A percentile compares a stretch with the other conserved stretches of the same genome.
phyloP scores from a whole-genome alignment of 1,284 basidiomycete species.

The Cryptococcus amylolentus region DNA sequence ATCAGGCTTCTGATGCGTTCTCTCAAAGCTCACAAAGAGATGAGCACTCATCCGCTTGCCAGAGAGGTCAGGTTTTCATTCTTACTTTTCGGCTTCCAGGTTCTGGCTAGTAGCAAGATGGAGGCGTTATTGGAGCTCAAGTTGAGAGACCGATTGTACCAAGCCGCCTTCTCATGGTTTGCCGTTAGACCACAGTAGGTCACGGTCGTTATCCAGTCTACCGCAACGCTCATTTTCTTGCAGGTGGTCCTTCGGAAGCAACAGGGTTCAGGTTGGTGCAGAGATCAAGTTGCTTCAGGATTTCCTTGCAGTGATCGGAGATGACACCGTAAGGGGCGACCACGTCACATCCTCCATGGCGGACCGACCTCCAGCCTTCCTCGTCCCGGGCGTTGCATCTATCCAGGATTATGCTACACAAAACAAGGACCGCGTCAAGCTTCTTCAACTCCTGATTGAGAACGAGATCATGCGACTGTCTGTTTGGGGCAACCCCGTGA shows the following conservation, averaged over 20 bases:
- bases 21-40: conserved; percentile 60
- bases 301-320: conserved; percentile 71
- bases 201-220: neutral
- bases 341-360: conserved; percentile 68
- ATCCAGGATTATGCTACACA: conserved; percentile 58
- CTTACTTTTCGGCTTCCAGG: conserved; percentile 88
- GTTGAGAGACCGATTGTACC: conserved; percentile 73
- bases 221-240: neutral
- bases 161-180: conserved; percentile 87
- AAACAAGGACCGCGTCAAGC: conserved; percentile 64
- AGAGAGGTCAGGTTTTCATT: conserved; percentile 86
- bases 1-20: conserved; percentile 80
- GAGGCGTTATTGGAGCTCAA: conserved; percentile 78
- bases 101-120: conserved; percentile 79
- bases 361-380: conserved; percentile 53
- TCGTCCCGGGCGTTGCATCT: conserved; percentile 35
- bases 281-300: conserved; percentile 85
- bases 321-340: conserved; percentile 66
- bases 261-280: conserved; percentile 80
- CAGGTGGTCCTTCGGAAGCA: conserved; percentile 93
- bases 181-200: conserved; percentile 77
- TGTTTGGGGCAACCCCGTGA: conserved; percentile 88
- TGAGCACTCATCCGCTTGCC: conserved; percentile 88
- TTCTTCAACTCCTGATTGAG: conserved; percentile 78
- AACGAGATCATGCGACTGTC: conserved; percentile 81